Conservation (phyloP, 176 grass and related monocot genomes). For the Aegilops bicornis region DNA sequence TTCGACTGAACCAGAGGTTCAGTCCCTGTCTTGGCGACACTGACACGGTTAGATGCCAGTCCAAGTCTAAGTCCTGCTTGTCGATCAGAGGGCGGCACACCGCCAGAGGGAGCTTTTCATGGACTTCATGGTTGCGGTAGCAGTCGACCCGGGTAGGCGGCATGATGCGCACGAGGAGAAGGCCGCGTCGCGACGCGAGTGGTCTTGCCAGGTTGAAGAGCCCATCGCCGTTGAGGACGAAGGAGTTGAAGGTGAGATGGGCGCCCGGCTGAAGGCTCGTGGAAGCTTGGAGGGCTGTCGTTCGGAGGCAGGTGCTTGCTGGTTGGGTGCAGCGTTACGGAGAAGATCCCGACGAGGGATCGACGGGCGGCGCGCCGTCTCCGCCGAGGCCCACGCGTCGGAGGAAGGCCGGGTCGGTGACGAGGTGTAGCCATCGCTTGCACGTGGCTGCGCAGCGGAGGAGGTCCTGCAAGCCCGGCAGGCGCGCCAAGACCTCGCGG, state of each 20-base stretch:
- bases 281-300: too few species aligned
- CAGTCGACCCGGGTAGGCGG: not conserved
- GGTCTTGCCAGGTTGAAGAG: not conserved
- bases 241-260: not conserved
- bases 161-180: not conserved
- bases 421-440: not conserved
- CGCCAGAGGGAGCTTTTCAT: not conserved
- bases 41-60: not conserved
- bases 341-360: not conserved
- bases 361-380: not conserved
- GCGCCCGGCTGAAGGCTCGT: too few species aligned
- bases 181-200: not conserved
- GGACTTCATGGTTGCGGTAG: too few species aligned
- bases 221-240: not conserved
- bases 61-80: not conserved
- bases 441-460: not conserved
- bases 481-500: not conserved
- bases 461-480: not conserved
- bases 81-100: not conserved
- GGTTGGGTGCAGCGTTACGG: too few species aligned
- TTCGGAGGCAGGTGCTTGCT: too few species aligned
- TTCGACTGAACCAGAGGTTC: too few species aligned
- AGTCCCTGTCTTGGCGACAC: too few species aligned
- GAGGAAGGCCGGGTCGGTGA: not conserved
- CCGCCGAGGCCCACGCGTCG: not conserved